Evolutionary conservation across 164 flowering plant genomes (phyloP).

Genomic region (Hamamelis virginiana): DNA sequence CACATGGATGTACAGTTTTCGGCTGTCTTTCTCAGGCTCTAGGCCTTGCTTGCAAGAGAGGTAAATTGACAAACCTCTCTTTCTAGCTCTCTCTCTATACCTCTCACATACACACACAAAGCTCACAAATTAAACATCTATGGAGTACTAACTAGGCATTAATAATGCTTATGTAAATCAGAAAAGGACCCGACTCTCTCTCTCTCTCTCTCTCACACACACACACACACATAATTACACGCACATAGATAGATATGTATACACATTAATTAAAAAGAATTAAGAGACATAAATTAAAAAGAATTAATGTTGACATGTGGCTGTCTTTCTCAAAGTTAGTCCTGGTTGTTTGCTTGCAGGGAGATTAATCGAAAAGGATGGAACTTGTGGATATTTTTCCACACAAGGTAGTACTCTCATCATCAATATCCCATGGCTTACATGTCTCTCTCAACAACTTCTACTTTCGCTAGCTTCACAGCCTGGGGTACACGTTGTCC

Average conservation of each 20-base stretch:
- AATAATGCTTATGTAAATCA: background rate
- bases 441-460: slow-evolving; percentile 28
- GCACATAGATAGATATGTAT: background rate
- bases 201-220: slow-evolving; percentile 3
- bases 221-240: background rate
- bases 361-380: slow-evolving; percentile 9
- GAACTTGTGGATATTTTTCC: background rate
- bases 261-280: no score
- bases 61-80: background rate
- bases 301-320: background rate
- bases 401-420: no score
- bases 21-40: slow-evolving; percentile 17
- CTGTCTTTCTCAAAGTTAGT: background rate
- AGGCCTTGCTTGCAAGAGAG: slow-evolving; percentile 3
- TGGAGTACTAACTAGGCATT: no score
- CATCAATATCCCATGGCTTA: background rate
- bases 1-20: background rate
- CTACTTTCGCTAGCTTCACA: background rate
- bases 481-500: background rate
- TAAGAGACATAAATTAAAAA: no score
- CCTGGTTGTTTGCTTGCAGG: background rate
- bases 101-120: background rate
- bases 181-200: background rate
- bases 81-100: slow-evolving; percentile 6
- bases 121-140: no score